These are phyloP conservation scores for Misopates orontium DNA, from an alignment of 257 asterid genomes.

Conservation along the genomic window DNA sequence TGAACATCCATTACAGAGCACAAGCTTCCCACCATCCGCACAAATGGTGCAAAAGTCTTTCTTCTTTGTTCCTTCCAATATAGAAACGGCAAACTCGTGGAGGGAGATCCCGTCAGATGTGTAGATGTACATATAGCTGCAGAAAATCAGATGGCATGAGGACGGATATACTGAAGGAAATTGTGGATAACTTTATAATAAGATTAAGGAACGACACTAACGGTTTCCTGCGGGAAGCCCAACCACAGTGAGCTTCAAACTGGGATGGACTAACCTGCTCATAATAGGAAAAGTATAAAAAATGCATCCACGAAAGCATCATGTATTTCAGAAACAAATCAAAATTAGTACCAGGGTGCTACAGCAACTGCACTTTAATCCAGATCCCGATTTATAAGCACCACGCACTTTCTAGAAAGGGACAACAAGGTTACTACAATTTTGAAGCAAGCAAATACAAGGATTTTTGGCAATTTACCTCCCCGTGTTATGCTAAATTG, in stretches of 20 bases:
- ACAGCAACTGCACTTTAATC: conserved; percentile 89
- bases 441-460: conserved; percentile 26
- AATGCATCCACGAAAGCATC: conserved; percentile 26
- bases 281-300: conserved; percentile 27
- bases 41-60: conserved; percentile 96
- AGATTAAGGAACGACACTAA: conserved; percentile 40
- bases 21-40: conserved; percentile 92
- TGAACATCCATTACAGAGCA: conserved; percentile 99
- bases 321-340: conserved; percentile 10
- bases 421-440: conserved; percentile 25
- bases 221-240: conserved; percentile 98
- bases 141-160: conserved; percentile 27
- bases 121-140: conserved; percentile 93
- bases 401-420: conserved; percentile 70
- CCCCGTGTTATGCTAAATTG: no score
- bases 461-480: no score
- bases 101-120: conserved; percentile 96
- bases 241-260: conserved; percentile 99
- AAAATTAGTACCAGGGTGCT: conserved; percentile 61
- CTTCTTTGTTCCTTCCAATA: conserved; percentile 76
- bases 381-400: conserved; percentile 85
- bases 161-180: no score
- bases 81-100: conserved; percentile 81
- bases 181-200: conserved; percentile 23
- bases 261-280: conserved; percentile 94